Evolutionary conservation across 257 asterid species (phyloP).

Genomic region (Lantana camara): DNA sequence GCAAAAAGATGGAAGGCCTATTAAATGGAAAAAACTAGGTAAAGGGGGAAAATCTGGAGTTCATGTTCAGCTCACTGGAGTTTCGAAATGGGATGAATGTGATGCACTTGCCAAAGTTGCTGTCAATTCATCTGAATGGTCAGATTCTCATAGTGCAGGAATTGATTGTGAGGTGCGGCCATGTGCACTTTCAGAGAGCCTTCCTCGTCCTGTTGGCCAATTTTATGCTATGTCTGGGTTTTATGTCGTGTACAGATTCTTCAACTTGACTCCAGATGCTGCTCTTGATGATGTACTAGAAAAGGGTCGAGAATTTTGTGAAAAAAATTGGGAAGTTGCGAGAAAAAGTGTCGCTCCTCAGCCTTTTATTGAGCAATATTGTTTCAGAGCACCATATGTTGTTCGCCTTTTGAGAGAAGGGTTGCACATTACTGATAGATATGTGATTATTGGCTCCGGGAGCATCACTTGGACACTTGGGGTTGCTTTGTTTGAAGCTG

Average conservation of each 20-base stretch:
- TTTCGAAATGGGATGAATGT: conserved; percentile 93
- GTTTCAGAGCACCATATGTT: conserved; percentile 91
- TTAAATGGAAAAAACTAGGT: conserved; percentile 42
- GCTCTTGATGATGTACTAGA: conserved; percentile 70
- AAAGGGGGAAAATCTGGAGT: conserved; percentile 56
- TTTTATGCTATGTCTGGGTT: conserved; percentile 96
- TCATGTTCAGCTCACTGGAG: conserved; percentile 65
- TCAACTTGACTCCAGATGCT: conserved; percentile 68
- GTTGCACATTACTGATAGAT: conserved; percentile 72
- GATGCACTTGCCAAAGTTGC: conserved; percentile 71
- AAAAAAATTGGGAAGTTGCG: conserved; percentile 74
- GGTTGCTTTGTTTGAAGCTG: conserved; percentile 95
- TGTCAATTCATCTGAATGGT: conserved; percentile 89
- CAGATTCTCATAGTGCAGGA: conserved; percentile 48
- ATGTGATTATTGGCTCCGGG: conserved; percentile 81
- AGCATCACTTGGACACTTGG: conserved; percentile 99
- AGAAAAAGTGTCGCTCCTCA: conserved; percentile 83
- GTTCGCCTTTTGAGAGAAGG: conserved; percentile 89
- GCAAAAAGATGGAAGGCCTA: conserved; percentile 51
- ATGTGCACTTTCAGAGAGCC: conserved; percentile 73
- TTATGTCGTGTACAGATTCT: conserved; percentile 79
- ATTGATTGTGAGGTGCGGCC: conserved; percentile 82
- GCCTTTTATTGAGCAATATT: conserved; percentile 95
- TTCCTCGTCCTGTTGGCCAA: conserved; percentile 82
- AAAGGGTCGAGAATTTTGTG: conserved; percentile 80